Evolutionary conservation across 2,329 filamentous ascomycete genomes (phyloP).

Genomic region (Xylaria arbuscula): DNA sequence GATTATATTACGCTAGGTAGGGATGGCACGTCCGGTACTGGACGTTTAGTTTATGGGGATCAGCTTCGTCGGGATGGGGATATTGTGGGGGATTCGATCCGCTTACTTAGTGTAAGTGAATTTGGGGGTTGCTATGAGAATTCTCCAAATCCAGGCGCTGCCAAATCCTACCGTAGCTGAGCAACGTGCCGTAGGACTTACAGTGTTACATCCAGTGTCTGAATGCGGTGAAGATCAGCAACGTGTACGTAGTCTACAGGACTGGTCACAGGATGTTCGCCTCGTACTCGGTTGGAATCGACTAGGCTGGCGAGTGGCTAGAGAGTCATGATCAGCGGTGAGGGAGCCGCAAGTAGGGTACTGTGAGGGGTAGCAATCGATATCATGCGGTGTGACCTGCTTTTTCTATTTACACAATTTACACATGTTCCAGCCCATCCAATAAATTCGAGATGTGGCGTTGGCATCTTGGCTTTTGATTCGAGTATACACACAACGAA

Average conservation of each 20-base stretch:
- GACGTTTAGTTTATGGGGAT: neutral
- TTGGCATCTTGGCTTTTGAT: neutral
- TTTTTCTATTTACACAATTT: neutral
- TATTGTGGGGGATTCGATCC: conserved; percentile 12
- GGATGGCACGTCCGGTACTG: neutral
- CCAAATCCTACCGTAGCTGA: neutral
- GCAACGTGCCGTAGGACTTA: neutral
- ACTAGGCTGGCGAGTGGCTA: no score
- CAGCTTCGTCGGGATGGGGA: conserved; percentile 4
- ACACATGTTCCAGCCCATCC: neutral
- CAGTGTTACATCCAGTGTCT: no score
- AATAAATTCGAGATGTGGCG: conserved; percentile 6
- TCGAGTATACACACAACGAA: neutral
- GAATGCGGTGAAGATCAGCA: no score
- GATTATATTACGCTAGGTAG: neutral
- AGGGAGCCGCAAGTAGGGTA: neutral
- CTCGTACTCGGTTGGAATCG: no score
- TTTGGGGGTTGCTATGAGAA: neutral
- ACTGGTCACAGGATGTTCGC: neutral
- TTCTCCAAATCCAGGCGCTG: neutral
- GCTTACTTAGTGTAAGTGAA: neutral
- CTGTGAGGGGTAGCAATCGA: neutral
- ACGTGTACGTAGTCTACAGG: neutral
- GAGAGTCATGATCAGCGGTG: neutral
- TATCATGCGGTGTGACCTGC: neutral